These are phyloP conservation scores for Arabidopsis arenosa DNA, from an alignment of 345 rosid species.

Conservation along the genomic window DNA sequence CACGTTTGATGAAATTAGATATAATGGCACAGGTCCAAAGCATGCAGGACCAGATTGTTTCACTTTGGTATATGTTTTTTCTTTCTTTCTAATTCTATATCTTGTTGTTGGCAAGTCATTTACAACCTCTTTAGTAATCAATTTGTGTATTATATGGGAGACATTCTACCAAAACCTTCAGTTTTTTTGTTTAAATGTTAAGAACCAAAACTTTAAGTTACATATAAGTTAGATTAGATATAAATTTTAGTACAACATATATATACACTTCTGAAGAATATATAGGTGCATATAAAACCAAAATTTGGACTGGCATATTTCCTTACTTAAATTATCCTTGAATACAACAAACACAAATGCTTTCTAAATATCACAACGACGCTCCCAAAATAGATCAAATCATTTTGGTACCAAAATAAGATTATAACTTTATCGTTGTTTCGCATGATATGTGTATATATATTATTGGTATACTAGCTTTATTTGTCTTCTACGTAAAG, in stretches of 20 bases:
- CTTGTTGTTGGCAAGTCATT: conserved; percentile 35
- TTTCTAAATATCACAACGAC: conserved; percentile 28
- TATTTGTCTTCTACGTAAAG: conserved; percentile 93
- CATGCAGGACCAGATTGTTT: conserved; percentile 35
- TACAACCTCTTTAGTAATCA: conserved; percentile 18
- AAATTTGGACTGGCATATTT: neutral
- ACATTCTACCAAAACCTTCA: conserved; percentile 15
- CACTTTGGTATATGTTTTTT: conserved; percentile 10
- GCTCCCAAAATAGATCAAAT: conserved; percentile 32
- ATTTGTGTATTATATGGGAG: neutral
- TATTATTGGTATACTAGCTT: conserved; percentile 48
- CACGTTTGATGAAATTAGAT: conserved; percentile 29
- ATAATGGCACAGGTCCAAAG: conserved; percentile 43
- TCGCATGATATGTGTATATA: conserved; percentile 28
- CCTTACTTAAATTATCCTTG: no score
- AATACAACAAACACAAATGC: neutral
- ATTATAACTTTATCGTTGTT: conserved; percentile 26
- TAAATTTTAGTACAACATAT: neutral
- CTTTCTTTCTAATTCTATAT: neutral
- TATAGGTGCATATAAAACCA: neutral
- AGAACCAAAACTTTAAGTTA: neutral
- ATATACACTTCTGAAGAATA: neutral
- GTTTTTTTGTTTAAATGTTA: no score
- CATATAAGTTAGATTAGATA: neutral
- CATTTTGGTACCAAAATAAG: conserved; percentile 43